Conservation (phyloP, 139 green algal genomes). For the Pleodorina starrii region DNA sequence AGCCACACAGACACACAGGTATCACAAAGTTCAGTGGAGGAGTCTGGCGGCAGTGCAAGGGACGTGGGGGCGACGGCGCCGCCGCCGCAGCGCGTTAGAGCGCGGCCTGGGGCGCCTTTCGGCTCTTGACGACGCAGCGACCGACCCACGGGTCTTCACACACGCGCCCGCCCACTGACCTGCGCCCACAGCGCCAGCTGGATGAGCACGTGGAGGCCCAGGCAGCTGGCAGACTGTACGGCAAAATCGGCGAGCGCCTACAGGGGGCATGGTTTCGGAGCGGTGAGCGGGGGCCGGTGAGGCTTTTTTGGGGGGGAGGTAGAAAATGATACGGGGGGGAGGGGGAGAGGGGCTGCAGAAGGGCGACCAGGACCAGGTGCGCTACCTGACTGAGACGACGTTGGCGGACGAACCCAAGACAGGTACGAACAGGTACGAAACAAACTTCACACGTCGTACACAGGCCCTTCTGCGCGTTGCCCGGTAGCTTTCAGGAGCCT, state of each 20-base stretch:
- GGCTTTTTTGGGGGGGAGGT: no score
- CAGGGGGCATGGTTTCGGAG: not conserved
- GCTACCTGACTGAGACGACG: no score
- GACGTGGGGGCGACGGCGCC: no score
- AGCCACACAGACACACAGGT: not conserved
- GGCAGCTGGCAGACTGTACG: constrained; percentile 21
- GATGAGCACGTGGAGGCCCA: constrained; percentile 15
- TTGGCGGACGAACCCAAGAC: no score
- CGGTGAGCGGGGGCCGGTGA: no score
- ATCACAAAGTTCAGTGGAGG: not conserved
- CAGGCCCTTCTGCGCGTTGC: no score
- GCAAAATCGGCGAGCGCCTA: constrained; percentile 6
- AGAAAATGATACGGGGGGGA: no score
- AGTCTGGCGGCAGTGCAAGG: not conserved
- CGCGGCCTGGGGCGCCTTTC: not conserved
- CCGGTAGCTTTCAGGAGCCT: no score
- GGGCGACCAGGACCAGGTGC: no score
- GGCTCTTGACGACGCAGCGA: not conserved
- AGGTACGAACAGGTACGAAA: no score
- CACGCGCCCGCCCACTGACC: not conserved
- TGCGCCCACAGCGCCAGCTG: constrained; percentile 17
- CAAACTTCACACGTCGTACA: no score
- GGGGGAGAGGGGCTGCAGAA: no score
- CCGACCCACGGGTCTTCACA: not conserved
- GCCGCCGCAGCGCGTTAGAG: not conserved